These are phyloP conservation scores for Mucor circinelloides DNA, from an alignment of 371 early-diverging fungal genomes.

Conservation along the genomic window DNA sequence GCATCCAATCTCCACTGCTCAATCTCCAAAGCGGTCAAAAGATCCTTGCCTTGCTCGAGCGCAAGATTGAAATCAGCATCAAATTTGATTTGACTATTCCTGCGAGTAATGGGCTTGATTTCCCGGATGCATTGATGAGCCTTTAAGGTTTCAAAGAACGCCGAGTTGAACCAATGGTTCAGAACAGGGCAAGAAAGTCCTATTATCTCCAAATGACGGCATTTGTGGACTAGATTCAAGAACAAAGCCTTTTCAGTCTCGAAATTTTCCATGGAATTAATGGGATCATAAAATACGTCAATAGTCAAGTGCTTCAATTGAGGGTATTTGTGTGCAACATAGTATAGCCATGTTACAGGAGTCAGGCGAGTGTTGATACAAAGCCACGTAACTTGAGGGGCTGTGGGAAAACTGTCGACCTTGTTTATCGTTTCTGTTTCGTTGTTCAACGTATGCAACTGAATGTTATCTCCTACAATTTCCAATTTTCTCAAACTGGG, in stretches of 20 bases:
- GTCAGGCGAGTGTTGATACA: conserved; percentile 5
- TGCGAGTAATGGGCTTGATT: neutral
- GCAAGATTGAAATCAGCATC: conserved; percentile 12
- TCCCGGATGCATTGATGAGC: neutral
- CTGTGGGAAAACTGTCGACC: neutral
- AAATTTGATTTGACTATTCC: conserved; percentile 1
- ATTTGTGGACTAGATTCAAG: neutral
- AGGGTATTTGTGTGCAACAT: conserved; percentile 22
- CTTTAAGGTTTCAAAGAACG: conserved; percentile 8
- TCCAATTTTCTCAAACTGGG: neutral
- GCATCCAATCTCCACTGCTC: conserved; percentile 20
- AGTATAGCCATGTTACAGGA: conserved; percentile 11
- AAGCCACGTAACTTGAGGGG: neutral
- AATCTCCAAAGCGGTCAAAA: conserved; percentile 13
- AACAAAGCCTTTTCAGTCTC: neutral
- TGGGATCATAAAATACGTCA: neutral
- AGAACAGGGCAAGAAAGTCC: conserved; percentile 2
- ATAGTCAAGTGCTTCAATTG: neutral
- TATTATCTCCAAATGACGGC: neutral
- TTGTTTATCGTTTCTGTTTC: neutral
- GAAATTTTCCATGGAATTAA: neutral
- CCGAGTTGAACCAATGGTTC: conserved; percentile 7
- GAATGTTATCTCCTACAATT: conserved; percentile 10
- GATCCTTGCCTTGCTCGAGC: neutral
- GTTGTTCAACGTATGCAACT: conserved; percentile 2